These are phyloP conservation scores for Yarrowia sp. DNA, from an alignment of 805 yeast genomes.

Conservation along the genomic window DNA sequence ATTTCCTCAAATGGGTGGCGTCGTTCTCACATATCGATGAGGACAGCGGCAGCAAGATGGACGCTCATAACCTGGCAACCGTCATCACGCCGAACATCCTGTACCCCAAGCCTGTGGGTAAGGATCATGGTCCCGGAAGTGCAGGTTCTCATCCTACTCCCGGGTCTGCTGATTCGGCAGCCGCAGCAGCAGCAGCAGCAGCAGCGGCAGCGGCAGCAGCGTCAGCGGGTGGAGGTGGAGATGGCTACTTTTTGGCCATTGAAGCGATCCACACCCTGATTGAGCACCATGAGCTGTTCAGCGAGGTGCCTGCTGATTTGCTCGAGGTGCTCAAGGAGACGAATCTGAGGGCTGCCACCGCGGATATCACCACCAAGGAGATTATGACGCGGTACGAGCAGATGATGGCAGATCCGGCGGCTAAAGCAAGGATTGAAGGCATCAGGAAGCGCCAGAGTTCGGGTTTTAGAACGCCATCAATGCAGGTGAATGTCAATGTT, in stretches of 20 bases:
- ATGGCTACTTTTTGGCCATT: constrained; percentile 74
- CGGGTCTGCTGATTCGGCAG: constrained; percentile 25
- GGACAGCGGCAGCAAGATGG: constrained; percentile 92
- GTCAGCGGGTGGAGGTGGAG: constrained; percentile 32
- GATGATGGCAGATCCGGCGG: constrained; percentile 20
- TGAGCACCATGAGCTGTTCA: constrained; percentile 73
- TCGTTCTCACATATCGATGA: constrained; percentile 92
- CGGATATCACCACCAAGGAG: constrained; percentile 37
- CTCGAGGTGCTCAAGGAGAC: constrained; percentile 49
- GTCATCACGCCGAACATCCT: constrained; percentile 92
- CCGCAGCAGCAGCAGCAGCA: constrained; percentile 27
- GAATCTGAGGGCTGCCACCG: constrained; percentile 34
- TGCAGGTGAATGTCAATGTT: constrained; percentile 5
- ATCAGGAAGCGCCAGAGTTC: constrained; percentile 14
- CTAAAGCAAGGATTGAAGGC: not conserved
- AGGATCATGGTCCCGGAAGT: constrained; percentile 28
- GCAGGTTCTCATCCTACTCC: constrained; percentile 32
- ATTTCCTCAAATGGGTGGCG: constrained; percentile 91
- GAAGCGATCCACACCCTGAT: constrained; percentile 85
- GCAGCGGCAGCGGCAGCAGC: constrained; percentile 27
- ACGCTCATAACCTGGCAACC: constrained; percentile 89
- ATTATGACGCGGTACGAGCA: constrained; percentile 32
- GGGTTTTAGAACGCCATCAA: constrained; percentile 16
- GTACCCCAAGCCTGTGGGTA: constrained; percentile 49
- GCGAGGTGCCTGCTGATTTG: constrained; percentile 70